Percentiles rank a stretch among this genome's conserved stretches.
Conservation (phyloP, 2,329 filamentous ascomycete species). For the Emergomyces africanus region DNA sequence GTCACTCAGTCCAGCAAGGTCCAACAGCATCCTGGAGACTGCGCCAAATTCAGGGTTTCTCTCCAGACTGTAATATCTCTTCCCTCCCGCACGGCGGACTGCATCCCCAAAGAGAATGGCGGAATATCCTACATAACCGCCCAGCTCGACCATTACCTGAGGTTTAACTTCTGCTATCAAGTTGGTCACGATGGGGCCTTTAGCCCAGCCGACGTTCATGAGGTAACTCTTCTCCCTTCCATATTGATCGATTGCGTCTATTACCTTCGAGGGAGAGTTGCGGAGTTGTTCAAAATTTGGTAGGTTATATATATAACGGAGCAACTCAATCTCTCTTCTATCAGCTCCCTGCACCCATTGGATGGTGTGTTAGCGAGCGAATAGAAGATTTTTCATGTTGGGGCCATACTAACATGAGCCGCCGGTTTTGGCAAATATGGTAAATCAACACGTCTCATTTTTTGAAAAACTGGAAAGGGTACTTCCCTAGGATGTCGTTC, state of each 20-base stretch:
- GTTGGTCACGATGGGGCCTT: slow-evolving; percentile 57
- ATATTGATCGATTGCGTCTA: slow-evolving; percentile 60
- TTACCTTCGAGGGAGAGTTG: slow-evolving; percentile 49
- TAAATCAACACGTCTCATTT: not conserved
- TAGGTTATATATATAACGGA: slow-evolving; percentile 54
- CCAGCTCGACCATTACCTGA: slow-evolving; percentile 60
- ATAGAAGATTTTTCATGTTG: not conserved
- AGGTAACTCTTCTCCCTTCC: slow-evolving; percentile 53
- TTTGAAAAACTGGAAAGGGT: not conserved
- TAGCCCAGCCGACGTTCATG: slow-evolving; percentile 69
- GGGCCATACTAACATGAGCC: not conserved
- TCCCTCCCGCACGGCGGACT: slow-evolving; percentile 49
- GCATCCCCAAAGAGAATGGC: slow-evolving; percentile 61
- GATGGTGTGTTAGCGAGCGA: not conserved
- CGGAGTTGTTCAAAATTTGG: slow-evolving; percentile 50
- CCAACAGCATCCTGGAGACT: slow-evolving; percentile 54
- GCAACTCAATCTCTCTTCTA: slow-evolving; percentile 59
- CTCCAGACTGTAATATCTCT: slow-evolving; percentile 59
- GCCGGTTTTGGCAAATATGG: not conserved
- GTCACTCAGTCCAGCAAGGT: slow-evolving; percentile 59
- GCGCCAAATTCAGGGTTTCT: slow-evolving; percentile 60
- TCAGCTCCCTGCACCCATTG: slow-evolving; percentile 44
- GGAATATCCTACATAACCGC: slow-evolving; percentile 73
- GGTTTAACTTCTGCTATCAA: slow-evolving; percentile 57
- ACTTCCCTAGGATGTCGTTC: not conserved